Base-by-base conservation (phyloP, 2,329 filamentous ascomycete genomes). In the Alternaria brassicae region DNA sequence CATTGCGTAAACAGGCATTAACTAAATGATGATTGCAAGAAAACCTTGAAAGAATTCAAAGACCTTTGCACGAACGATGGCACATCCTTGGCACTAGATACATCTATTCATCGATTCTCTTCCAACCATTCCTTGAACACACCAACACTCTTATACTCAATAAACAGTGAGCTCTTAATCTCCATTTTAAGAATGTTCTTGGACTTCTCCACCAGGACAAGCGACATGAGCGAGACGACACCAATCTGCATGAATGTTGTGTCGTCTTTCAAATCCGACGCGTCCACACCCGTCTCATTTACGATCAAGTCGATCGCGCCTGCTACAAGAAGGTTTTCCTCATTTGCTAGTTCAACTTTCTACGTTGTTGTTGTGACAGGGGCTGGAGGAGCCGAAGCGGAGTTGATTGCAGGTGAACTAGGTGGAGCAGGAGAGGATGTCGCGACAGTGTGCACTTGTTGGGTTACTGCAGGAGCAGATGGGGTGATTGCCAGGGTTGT, bases 151-250 rank as follows among this genome's bases (percentile, higher is more conserved):
- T 48, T 28, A 23, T 28, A 48, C 15, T 48, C 44, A 36, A 48
- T 48, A 19, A 48, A 48, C 19, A 48, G 28, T n/a, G 44, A 48
- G 44, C 44, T 48, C 15, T 48, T 48, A 17, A 48, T 48, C 17
- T 48, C 44, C 44, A 48, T 48, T 19, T 48, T 48, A 17, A 48
- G 44, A 48, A 48, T 34, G 44, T 48, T 48, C 28, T 48, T 48
- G 44, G 36, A 48, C 44, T 48, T 48, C 28, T 48, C 44, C 28
- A 48, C 44, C 9, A 48, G 23, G 8, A 48, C 44, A 3, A 48
- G 27, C 28, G 44, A 50, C 47, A 50, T 50, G 34, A 50, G 47
- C 17, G 47, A 50, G 23, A 39, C 47, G 12, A 50, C 47, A 30
- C 47, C 47, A 50, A 50, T 39, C 34, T 50, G 34, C 34, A 39